These are phyloP conservation scores for Mycena belliarum DNA, from an alignment of 768 basidiomycete genomes.

Conservation along the genomic window DNA sequence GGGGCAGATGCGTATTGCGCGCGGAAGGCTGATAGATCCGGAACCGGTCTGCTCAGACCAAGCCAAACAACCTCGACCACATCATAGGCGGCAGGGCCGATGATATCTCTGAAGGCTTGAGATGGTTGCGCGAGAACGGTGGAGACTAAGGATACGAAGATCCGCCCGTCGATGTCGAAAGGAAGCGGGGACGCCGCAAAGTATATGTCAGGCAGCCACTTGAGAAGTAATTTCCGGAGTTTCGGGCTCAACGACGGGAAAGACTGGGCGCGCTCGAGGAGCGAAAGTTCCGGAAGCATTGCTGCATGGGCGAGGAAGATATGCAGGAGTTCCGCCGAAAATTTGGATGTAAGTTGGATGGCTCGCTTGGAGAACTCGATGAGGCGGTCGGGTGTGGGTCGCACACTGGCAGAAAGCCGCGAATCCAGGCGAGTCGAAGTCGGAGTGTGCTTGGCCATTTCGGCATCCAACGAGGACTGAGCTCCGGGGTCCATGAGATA, in stretches of 20 bases:
- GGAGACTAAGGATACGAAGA: constrained; percentile 49
- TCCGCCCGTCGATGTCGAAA: constrained; percentile 54
- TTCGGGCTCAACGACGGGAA: constrained; percentile 26
- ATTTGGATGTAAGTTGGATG: neutral
- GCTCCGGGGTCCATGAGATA: constrained; percentile 16
- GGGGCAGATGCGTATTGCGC: neutral
- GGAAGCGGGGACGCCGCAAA: constrained; percentile 26
- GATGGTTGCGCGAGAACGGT: constrained; percentile 32
- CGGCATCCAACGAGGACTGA: constrained; percentile 3
- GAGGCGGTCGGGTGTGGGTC: neutral
- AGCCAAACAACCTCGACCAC: constrained; percentile 29
- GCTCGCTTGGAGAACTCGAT: neutral
- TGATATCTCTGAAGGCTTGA: constrained; percentile 28
- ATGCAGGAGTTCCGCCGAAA: constrained; percentile 13
- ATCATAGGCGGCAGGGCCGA: constrained; percentile 20
- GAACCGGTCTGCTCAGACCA: constrained; percentile 22
- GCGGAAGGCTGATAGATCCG: constrained; percentile 23
- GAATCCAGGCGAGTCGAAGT: neutral
- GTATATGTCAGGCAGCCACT: constrained; percentile 39
- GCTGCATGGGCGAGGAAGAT: constrained; percentile 7
- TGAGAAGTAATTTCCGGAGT: constrained; percentile 34
- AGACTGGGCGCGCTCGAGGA: constrained; percentile 40
- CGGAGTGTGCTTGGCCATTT: neutral
- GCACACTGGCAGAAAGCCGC: neutral
- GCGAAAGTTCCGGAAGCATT: constrained; percentile 25